Conservation (phyloP, 352 stramenopile species). For the Globisporangium alternatum region DNA sequence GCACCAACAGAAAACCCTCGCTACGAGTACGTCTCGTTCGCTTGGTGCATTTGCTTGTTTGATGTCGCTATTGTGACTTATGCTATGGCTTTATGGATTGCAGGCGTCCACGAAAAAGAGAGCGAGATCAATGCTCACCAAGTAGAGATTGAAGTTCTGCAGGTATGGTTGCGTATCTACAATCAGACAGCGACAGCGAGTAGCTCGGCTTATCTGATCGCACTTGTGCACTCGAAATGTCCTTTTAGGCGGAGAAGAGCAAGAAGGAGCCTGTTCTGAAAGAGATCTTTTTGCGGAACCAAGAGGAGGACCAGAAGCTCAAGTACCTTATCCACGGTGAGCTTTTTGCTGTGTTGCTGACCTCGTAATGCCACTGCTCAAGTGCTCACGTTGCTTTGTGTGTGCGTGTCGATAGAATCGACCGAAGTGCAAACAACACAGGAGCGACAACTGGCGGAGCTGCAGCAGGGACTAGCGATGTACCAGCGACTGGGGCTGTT, state of each 20-base stretch:
- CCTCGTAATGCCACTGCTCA: background rate
- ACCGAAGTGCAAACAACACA: slow-evolving; percentile 39
- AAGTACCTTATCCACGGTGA: slow-evolving; percentile 40
- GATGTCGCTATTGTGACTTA: background rate
- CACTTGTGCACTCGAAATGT: background rate
- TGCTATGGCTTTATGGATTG: background rate
- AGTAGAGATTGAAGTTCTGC: slow-evolving; percentile 68
- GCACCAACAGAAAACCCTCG: slow-evolving; percentile 37
- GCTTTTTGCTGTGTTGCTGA: background rate
- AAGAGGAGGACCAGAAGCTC: slow-evolving; percentile 54
- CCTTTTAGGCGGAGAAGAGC: slow-evolving; percentile 11
- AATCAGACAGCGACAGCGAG: background rate
- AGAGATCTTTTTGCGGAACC: slow-evolving; percentile 52
- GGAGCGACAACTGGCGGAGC: slow-evolving; percentile 52
- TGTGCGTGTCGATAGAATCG: slow-evolving; percentile 19
- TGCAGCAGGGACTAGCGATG: slow-evolving; percentile 57
- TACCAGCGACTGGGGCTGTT: slow-evolving; percentile 69
- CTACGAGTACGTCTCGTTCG: slow-evolving; percentile 19
- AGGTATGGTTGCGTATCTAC: slow-evolving; percentile 20
- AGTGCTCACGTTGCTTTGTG: background rate
- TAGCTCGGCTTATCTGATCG: background rate
- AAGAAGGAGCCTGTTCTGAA: slow-evolving; percentile 28
- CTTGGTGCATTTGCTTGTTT: background rate
- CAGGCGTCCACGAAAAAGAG: slow-evolving; percentile 39
- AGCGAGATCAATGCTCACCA: slow-evolving; percentile 48